These are phyloP conservation scores for Quercus agrifolia DNA, from an alignment of 306 rosid species.

Conservation along the genomic window DNA sequence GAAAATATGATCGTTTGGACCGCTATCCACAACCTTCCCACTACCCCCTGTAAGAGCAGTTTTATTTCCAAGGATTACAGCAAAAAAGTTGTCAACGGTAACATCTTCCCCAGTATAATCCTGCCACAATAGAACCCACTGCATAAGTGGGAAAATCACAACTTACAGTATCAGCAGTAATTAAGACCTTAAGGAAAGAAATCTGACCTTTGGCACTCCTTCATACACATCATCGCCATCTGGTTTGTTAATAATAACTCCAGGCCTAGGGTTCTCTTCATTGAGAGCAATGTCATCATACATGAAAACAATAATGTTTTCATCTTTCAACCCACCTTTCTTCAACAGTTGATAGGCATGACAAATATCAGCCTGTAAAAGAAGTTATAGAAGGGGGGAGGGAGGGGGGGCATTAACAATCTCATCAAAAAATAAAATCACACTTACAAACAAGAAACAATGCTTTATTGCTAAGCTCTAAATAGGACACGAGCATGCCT, in stretches of 20 bases:
- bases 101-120: slow-evolving; percentile 85
- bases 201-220: slow-evolving; percentile 88
- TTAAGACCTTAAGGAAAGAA: background rate
- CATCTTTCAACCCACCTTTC: slow-evolving; percentile 86
- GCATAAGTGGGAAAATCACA: slow-evolving; percentile 2
- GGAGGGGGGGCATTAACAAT: background rate
- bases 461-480: background rate
- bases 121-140: slow-evolving; percentile 36
- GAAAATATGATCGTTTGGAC: slow-evolving; percentile 92
- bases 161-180: background rate
- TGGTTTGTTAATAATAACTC: slow-evolving; percentile 85
- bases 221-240: slow-evolving; percentile 78
- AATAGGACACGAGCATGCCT: background rate
- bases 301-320: slow-evolving; percentile 96
- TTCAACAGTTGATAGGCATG: slow-evolving; percentile 91
- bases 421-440: slow-evolving; percentile 6
- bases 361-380: slow-evolving; percentile 75
- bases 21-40: slow-evolving; percentile 91
- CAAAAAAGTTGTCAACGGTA: slow-evolving; percentile 60
- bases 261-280: slow-evolving; percentile 84
- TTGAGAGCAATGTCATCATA: slow-evolving; percentile 83
- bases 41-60: slow-evolving; percentile 83
- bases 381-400: background rate
- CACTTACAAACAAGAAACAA: background rate
- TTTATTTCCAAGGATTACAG: slow-evolving; percentile 84